Conservation (phyloP, 208 protist genomes). For the Porcisia deanei region DNA sequence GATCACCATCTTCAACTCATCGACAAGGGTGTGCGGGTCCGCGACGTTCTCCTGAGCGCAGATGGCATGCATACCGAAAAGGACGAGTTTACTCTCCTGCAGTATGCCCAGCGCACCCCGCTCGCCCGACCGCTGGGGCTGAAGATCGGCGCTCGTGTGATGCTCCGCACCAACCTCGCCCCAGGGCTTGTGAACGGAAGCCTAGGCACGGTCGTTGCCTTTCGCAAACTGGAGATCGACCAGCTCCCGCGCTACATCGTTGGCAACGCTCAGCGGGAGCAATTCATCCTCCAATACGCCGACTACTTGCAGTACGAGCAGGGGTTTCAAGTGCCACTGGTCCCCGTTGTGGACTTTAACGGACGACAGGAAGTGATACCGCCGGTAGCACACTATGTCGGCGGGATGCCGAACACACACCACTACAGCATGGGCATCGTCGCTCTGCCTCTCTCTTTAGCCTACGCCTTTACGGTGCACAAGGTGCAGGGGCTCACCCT, state of each 20-base stretch:
- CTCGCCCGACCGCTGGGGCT: constrained; percentile 51
- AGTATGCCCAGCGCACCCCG: constrained; percentile 62
- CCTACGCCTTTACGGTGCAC: constrained; percentile 93
- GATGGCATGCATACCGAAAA: constrained; percentile 81
- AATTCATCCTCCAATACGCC: constrained; percentile 49
- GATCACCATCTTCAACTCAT: constrained; percentile 16
- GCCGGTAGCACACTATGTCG: constrained; percentile 66
- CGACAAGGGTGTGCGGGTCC: constrained; percentile 45
- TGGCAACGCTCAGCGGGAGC: constrained; percentile 34
- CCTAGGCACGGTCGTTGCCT: constrained; percentile 84
- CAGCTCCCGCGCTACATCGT: constrained; percentile 51
- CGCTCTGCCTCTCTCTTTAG: constrained; percentile 76
- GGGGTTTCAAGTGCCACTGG: constrained; percentile 47
- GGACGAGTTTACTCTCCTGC: constrained; percentile 67
- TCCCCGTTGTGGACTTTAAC: constrained; percentile 81
- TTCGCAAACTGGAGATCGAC: constrained; percentile 45
- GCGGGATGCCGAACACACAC: constrained; percentile 74
- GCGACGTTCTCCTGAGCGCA: constrained; percentile 54
- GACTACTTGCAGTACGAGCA: constrained; percentile 75
- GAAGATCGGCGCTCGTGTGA: constrained; percentile 81
- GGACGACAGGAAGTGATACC: constrained; percentile 53
- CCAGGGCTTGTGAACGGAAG: constrained; percentile 83
- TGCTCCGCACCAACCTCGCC: constrained; percentile 82
- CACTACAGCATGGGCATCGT: constrained; percentile 67
- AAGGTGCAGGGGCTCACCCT: constrained; percentile 92